Percentiles rank a stretch among this genome's conserved stretches.
phyloP scores from a whole-genome alignment of 2,329 filamentous ascomycete species.

The Phialophora macrospora region DNA sequence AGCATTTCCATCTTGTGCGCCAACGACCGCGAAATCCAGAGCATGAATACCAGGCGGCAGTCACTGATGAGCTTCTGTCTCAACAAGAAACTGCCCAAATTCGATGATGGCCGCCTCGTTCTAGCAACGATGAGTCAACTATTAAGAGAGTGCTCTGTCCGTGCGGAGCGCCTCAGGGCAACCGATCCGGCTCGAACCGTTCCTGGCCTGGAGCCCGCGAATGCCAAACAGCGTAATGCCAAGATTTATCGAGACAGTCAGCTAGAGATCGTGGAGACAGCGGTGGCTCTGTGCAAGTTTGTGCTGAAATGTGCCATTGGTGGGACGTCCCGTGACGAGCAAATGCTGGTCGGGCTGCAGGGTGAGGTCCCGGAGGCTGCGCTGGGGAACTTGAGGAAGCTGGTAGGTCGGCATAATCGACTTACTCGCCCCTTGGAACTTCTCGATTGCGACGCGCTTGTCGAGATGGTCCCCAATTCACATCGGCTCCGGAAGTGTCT shows the following conservation, averaged over 20 bases:
- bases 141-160: constrained; percentile 48
- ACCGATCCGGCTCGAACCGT: constrained; percentile 33
- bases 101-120: constrained; percentile 44
- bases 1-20: constrained; percentile 49
- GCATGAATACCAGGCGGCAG: constrained; percentile 30
- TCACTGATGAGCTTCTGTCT: constrained; percentile 37
- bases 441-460: constrained; percentile 24
- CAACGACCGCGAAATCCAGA: constrained; percentile 49
- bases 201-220: constrained; percentile 41
- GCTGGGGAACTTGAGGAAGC: constrained; percentile 22
- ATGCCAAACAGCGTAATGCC: constrained; percentile 49
- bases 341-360: constrained; percentile 24
- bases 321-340: constrained; percentile 14
- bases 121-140: constrained; percentile 51
- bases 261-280: constrained; percentile 47
- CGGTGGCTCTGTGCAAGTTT: constrained; percentile 49
- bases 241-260: constrained; percentile 51
- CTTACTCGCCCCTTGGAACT: constrained; percentile 35
- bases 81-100: constrained; percentile 21
- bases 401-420: constrained; percentile 25
- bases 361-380: constrained; percentile 18
- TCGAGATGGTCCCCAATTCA: constrained; percentile 33
- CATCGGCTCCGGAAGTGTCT: constrained; percentile 24
- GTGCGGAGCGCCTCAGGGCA: constrained; percentile 46
- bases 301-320: constrained; percentile 45